Evolutionary conservation across 169 alveolate species (phyloP).

Genomic region (Plasmodium cynomolgi): DNA sequence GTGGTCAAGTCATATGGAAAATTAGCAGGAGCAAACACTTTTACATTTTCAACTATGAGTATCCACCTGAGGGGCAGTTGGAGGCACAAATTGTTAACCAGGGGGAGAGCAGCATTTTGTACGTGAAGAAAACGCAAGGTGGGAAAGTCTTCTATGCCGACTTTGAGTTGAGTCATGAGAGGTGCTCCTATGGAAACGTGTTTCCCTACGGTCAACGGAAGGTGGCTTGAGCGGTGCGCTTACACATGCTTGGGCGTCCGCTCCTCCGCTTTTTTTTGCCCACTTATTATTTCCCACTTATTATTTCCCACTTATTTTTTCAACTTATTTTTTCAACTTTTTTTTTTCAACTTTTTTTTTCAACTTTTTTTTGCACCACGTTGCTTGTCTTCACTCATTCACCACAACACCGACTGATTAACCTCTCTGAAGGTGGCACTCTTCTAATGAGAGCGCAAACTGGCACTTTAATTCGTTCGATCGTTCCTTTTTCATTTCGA

Average conservation of each 20-base stretch:
- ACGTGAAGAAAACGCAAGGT: slow-evolving; percentile 9
- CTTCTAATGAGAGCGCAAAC: background rate
- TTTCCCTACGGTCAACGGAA: background rate
- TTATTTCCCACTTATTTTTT: too few relatives aligned
- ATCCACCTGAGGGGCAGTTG: slow-evolving; percentile 12
- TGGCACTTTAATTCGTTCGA: background rate
- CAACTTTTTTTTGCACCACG: background rate
- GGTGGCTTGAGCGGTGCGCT: background rate
- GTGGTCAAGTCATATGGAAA: slow-evolving; percentile 52
- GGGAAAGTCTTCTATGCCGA: slow-evolving; percentile 1
- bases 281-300: too few relatives aligned
- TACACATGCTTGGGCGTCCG: background rate
- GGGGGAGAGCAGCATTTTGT: background rate
- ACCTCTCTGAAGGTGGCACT: background rate
- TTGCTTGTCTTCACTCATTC: background rate
- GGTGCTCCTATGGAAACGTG: slow-evolving; percentile 15
- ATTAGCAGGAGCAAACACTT: slow-evolving; percentile 14
- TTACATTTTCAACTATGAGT: slow-evolving; percentile 35
- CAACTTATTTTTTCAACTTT: background rate
- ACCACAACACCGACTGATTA: background rate
- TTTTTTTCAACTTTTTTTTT: background rate
- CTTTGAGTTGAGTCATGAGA: slow-evolving; percentile 16
- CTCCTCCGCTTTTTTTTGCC: background rate
- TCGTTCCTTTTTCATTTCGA: background rate
- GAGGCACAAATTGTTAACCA: slow-evolving; percentile 2